Evolutionary conservation across 2,329 filamentous ascomycete species (phyloP).

Genomic region (Ceratocystis alfenasii): DNA sequence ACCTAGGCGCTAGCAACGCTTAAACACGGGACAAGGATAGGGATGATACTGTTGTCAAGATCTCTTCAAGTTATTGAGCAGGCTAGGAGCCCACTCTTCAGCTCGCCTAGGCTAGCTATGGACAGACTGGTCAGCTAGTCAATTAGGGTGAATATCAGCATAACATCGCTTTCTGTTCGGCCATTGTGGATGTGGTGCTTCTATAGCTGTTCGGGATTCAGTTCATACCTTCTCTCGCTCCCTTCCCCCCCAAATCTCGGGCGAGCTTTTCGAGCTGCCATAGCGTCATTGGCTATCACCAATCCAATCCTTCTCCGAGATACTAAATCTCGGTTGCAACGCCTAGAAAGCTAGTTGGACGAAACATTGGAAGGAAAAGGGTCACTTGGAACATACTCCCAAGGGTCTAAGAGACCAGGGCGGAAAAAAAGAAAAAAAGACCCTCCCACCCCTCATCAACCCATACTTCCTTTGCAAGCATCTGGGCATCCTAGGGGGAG

Average conservation of each 20-base stretch:
- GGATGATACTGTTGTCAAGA: not conserved
- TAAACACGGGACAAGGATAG: constrained; percentile 5
- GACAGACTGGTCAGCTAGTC: too few relatives aligned
- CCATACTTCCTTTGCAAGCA: too few relatives aligned
- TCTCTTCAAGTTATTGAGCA: not conserved
- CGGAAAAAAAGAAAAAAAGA: not conserved
- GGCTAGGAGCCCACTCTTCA: too few relatives aligned
- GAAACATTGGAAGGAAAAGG: not conserved
- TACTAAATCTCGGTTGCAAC: constrained; percentile 7
- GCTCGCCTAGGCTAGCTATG: too few relatives aligned
- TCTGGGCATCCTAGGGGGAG: too few relatives aligned
- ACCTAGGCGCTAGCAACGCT: not conserved
- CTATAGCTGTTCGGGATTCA: too few relatives aligned
- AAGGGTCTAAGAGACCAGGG: not conserved
- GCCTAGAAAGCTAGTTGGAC: not conserved
- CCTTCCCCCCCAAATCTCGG: not conserved
- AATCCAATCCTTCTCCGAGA: not conserved
- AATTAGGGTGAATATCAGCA: too few relatives aligned
- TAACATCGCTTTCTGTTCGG: too few relatives aligned
- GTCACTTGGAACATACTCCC: not conserved
- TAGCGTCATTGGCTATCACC: constrained; percentile 1
- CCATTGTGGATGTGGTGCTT: too few relatives aligned
- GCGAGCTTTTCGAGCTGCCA: not conserved
- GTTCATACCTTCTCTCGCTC: too few relatives aligned
- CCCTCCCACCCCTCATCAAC: too few relatives aligned